Percentiles rank a stretch among this genome's conserved stretches.
Conservation (phyloP, 192 early-diverging fungal genomes). For the Geranomyces michiganensis region DNA sequence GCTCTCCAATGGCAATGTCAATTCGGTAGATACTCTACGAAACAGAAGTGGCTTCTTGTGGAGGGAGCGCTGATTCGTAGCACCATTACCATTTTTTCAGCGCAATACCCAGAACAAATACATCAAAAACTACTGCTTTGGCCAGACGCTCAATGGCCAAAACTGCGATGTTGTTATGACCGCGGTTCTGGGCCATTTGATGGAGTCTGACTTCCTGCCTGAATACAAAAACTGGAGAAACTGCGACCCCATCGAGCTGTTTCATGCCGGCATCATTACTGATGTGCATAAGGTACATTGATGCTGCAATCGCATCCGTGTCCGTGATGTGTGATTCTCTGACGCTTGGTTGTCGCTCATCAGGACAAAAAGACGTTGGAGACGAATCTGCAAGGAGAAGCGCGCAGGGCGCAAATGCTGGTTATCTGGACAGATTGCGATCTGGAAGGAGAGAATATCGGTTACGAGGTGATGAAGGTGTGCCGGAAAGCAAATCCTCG, state of each 20-base stretch:
- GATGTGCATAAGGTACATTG: conserved; percentile 44
- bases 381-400: conserved; percentile 67
- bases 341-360: too few relatives aligned
- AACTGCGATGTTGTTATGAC: conserved; percentile 78
- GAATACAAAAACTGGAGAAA: conserved; percentile 65
- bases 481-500: conserved; percentile 65
- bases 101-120: conserved; percentile 56
- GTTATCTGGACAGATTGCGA: conserved; percentile 99
- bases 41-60: neutral
- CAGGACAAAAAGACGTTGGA: conserved; percentile 58
- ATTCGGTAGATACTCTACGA: conserved; percentile 4
- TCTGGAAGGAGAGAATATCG: conserved; percentile 94
- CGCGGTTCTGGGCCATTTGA: conserved; percentile 78
- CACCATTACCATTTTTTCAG: conserved; percentile 18
- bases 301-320: neutral
- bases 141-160: conserved; percentile 56
- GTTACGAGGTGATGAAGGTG: conserved; percentile 75
- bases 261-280: conserved; percentile 67
- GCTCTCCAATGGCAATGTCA: conserved; percentile 60
- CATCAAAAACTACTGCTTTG: conserved; percentile 83
- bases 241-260: conserved; percentile 64
- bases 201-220: conserved; percentile 66
- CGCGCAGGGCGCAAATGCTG: conserved; percentile 63
- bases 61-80: neutral
- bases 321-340: neutral